Conservation (phyloP, 306 rosid genomes). For the Ceratonia siliqua region DNA sequence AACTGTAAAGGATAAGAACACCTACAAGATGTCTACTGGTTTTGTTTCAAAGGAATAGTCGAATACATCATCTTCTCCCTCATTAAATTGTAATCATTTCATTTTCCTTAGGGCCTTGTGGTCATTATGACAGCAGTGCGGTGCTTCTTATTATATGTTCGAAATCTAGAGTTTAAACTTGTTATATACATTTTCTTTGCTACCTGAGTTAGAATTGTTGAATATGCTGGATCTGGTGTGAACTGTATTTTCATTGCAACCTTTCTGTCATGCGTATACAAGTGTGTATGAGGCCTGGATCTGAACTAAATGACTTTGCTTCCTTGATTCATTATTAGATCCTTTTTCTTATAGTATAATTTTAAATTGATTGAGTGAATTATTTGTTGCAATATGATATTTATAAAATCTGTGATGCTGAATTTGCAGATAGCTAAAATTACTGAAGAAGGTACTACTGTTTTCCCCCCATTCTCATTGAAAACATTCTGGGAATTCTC, state of each 20-base stretch:
- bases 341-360: neutral
- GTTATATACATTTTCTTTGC: neutral
- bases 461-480: conserved; percentile 66
- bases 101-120: neutral
- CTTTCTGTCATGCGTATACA: neutral
- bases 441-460: conserved; percentile 63
- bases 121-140: neutral
- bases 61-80: neutral
- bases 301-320: neutral
- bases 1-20: neutral
- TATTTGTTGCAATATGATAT: neutral
- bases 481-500: conserved; percentile 80
- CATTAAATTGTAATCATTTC: neutral
- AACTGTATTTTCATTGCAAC: neutral
- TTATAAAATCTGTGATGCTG: neutral
- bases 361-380: neutral
- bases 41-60: neutral
- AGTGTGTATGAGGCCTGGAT: neutral
- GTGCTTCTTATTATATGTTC: neutral
- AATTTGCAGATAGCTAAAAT: conserved; percentile 68
- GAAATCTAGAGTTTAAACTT: neutral
- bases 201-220: neutral
- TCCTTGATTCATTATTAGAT: neutral
- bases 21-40: neutral
- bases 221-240: neutral